A percentile compares a stretch with the other conserved stretches of the same genome.
Conservation (phyloP, 257 asterid species). For the Sherardia arvensis region DNA sequence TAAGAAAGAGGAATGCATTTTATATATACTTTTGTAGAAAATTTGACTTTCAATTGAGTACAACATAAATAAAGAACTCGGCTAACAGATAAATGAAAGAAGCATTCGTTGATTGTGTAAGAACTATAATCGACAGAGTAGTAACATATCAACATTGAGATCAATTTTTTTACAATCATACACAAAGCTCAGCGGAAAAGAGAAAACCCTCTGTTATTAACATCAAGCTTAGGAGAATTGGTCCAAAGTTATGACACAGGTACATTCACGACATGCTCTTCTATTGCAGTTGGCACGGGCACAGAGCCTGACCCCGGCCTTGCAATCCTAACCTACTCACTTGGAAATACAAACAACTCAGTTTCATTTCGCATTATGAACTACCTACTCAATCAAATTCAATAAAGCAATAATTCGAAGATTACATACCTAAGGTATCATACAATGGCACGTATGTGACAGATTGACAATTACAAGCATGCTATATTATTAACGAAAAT, state of each 20-base stretch:
- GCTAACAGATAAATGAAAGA: not conserved
- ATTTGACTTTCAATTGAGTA: too few species aligned
- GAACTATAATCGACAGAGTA: not conserved
- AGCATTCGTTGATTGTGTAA: not conserved
- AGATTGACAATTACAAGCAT: constrained; percentile 85
- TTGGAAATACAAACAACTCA: constrained; percentile 20
- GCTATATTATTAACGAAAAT: constrained; percentile 16
- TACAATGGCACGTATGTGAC: constrained; percentile 77
- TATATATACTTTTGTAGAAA: not conserved
- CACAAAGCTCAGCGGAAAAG: constrained; percentile 1
- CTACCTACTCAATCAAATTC: not conserved
- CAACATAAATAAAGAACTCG: not conserved
- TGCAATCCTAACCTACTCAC: constrained; percentile 39
- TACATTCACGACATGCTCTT: constrained; percentile 14
- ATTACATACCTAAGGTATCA: constrained; percentile 77
- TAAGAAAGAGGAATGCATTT: not conserved
- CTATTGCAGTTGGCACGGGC: constrained; percentile 10
- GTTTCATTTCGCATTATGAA: not conserved
- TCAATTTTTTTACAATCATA: not conserved
- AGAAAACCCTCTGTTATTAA: constrained; percentile 8
- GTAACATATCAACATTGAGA: not conserved
- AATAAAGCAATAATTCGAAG: not conserved
- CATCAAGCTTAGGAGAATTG: not conserved
- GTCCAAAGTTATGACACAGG: constrained; percentile 11
- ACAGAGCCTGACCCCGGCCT: constrained; percentile 15